Evolutionary conservation across 2,329 filamentous ascomycete species (phyloP).

Genomic region (Iodosphaeria phyllophila): DNA sequence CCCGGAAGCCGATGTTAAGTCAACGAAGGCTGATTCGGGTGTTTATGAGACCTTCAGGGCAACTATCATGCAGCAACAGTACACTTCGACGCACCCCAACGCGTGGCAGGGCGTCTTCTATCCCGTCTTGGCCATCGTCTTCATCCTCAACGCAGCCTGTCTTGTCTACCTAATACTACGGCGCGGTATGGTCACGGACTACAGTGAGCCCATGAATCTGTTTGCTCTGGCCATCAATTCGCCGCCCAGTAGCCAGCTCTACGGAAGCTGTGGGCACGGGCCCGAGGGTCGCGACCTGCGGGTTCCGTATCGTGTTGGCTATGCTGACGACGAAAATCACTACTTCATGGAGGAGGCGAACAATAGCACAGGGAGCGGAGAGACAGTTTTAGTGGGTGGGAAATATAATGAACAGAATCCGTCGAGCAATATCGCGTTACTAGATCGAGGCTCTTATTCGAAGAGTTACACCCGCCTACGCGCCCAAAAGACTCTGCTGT

Average conservation of each 20-base stretch:
- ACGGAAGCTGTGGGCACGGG: conserved; percentile 19
- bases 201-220: conserved; percentile 58
- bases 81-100: conserved; percentile 44
- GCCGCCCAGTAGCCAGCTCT: conserved; percentile 17
- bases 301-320: conserved; percentile 23
- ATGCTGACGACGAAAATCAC: conserved; percentile 18
- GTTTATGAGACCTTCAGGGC: conserved; percentile 42
- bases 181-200: conserved; percentile 53
- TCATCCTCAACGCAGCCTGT: conserved; percentile 47
- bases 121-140: conserved; percentile 43
- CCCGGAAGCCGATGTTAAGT: no score
- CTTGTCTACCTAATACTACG: conserved; percentile 40
- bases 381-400: no score
- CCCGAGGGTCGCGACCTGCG: conserved; percentile 16
- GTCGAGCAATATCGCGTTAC: conserved; percentile 2
- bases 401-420: conserved; percentile 6
- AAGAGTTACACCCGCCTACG: conserved; percentile 11
- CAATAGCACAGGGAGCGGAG: conserved; percentile 9
- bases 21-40: conserved; percentile 22
- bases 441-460: conserved; percentile 3
- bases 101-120: conserved; percentile 50
- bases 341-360: conserved; percentile 23
- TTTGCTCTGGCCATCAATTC: conserved; percentile 53
- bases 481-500: conserved; percentile 3
- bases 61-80: conserved; percentile 44